Evolutionary conservation across 805 yeast species (phyloP).

Genomic region (Kuraishia hungarica): DNA sequence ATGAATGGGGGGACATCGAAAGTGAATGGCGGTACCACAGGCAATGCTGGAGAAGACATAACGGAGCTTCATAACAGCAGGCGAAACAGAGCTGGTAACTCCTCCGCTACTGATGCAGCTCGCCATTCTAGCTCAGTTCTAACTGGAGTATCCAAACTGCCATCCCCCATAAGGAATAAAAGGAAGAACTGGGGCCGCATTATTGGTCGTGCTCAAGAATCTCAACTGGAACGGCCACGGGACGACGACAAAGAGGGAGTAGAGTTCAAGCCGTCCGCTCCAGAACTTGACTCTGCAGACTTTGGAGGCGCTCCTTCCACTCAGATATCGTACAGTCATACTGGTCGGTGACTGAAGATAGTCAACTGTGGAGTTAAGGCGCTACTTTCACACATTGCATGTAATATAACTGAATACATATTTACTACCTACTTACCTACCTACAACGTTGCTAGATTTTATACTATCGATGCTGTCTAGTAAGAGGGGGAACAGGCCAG

Average conservation of each 20-base stretch:
- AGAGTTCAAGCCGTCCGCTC: background rate
- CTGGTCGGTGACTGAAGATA: background rate
- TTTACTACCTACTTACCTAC: no score
- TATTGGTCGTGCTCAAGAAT: slow-evolving; percentile 31
- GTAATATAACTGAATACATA: no score
- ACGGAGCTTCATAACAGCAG: background rate
- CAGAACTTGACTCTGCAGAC: background rate
- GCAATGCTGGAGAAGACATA: slow-evolving; percentile 1
- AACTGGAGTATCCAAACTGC: slow-evolving; percentile 26
- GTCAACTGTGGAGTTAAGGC: no score
- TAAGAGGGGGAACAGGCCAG: no score
- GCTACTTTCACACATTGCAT: no score
- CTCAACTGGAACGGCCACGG: slow-evolving; percentile 17
- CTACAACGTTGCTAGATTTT: no score
- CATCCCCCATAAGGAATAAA: slow-evolving; percentile 44
- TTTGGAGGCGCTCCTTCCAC: background rate
- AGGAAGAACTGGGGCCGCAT: slow-evolving; percentile 38
- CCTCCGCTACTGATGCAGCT: background rate
- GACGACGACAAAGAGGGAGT: background rate
- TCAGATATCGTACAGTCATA: background rate
- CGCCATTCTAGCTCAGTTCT: background rate
- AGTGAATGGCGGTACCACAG: background rate
- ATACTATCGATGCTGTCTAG: no score
- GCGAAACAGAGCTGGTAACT: no score
- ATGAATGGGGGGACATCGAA: slow-evolving; percentile 1